phyloP scores from a whole-genome alignment of 1,284 basidiomycete genomes.

The Tylopilus orsonianus region DNA sequence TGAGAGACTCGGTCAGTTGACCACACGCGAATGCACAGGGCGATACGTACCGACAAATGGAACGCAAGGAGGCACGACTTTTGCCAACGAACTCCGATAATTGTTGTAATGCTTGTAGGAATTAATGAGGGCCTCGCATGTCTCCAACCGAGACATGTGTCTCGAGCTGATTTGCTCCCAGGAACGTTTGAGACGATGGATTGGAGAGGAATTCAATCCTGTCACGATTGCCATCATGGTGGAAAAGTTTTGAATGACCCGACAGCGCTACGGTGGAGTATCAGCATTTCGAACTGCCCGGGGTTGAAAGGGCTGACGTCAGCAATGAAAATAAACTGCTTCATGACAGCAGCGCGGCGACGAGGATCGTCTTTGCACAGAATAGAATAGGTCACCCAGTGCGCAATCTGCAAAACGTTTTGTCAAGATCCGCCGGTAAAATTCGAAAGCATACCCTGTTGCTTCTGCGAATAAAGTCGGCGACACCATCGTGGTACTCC shows the following conservation, averaged over 20 bases:
- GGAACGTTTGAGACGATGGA: slow-evolving; percentile 73
- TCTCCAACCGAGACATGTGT: slow-evolving; percentile 46
- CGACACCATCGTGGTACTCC: slow-evolving; percentile 58
- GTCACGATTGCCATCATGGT: slow-evolving; percentile 79
- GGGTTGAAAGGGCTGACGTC: slow-evolving; percentile 51
- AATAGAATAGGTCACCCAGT: slow-evolving; percentile 78
- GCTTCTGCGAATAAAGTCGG: slow-evolving; percentile 70
- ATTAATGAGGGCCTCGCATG: slow-evolving; percentile 61
- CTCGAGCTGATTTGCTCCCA: slow-evolving; percentile 67
- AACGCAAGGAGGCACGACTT: slow-evolving; percentile 75
- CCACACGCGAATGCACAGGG: background rate
- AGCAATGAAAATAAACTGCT: slow-evolving; percentile 77
- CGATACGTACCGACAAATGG: slow-evolving; percentile 71
- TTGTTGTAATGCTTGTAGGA: slow-evolving; percentile 76
- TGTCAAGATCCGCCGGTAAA: background rate
- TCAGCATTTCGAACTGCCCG: slow-evolving; percentile 11
- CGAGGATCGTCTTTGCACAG: slow-evolving; percentile 70
- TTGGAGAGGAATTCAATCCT: slow-evolving; percentile 75
- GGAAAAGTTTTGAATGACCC: slow-evolving; percentile 73
- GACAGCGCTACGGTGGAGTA: slow-evolving; percentile 53
- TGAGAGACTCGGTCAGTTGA: background rate
- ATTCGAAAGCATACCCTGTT: slow-evolving; percentile 51
- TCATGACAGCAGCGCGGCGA: slow-evolving; percentile 65
- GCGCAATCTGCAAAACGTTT: slow-evolving; percentile 45
- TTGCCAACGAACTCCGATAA: slow-evolving; percentile 67